Evolutionary conservation across 2,329 filamentous ascomycete genomes (phyloP), one percentile per base, ranked within the genome.

Genomic region (Dactylellina sp.): DNA sequence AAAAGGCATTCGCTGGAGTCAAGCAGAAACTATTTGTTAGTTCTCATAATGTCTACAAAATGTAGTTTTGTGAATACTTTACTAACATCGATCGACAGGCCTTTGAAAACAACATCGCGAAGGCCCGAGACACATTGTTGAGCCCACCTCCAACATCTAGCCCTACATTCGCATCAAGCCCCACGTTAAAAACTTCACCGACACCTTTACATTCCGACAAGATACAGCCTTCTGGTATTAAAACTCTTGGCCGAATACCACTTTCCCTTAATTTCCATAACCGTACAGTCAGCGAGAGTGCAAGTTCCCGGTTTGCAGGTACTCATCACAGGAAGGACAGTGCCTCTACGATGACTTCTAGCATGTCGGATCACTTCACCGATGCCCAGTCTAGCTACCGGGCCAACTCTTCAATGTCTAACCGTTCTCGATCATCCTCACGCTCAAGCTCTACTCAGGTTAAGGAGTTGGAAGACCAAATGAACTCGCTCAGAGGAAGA

Each of bases 21-120:
- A 75, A 70, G 37, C 62, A 75, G 59, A 75, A 70, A 40, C 63
- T 75, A n/a, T 63, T 61, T 42, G 71, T 75, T 40, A 44, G 62
- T 37, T 24, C 28, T 11, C 25, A 12, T 28, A 22, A 28, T 9
- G 24, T 35, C 28, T 39, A 7, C n/a, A n/a, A 2, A 11, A 11
- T 9, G n/a, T 0, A 18, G 7, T 42, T 2, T 47, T 7, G 18
- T n/a, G 22, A 24, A 52, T 4, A 22, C 18, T 42, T 32, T 39
- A 35, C 42, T 66, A 61, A 68, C 49, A n/a, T 42, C 25, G 12
- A 22, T 39, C 1, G 32, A 32, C 52, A 75, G 71, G 71, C 71
- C n/a, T 75, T 75, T 44, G 71, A 75, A 16, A 68, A 57, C 52
- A 75, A 44, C 25, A 75, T 75, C 24, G 57, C 62, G 7, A 63